Percentiles rank a stretch among this genome's conserved stretches.
Evolutionary conservation across 495 filamentous ascomycete species (phyloP).

Genomic region (Podospora bellae-mahoneyi): DNA sequence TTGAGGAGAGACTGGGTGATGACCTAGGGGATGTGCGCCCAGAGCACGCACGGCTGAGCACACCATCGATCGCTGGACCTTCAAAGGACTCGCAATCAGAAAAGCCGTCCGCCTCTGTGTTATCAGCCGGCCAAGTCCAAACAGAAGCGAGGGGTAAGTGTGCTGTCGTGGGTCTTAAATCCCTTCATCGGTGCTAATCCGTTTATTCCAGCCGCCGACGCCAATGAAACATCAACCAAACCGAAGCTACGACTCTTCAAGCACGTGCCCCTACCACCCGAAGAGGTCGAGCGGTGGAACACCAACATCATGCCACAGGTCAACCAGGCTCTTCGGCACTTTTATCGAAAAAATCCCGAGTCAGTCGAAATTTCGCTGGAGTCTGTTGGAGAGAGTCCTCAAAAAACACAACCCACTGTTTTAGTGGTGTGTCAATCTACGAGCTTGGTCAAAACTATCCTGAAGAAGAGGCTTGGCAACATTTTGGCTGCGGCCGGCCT

Average conservation of each 20-base stretch:
- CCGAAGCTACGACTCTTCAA: slow-evolving; percentile 50
- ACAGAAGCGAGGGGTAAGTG: slow-evolving; percentile 1
- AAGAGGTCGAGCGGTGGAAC: slow-evolving; percentile 68
- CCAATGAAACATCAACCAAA: slow-evolving; percentile 18
- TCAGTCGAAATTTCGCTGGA: slow-evolving; percentile 72
- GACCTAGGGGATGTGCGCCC: slow-evolving; percentile 33
- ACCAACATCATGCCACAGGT: slow-evolving; percentile 66
- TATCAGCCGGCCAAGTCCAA: slow-evolving; percentile 1
- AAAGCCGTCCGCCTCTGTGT: background rate
- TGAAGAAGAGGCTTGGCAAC: slow-evolving; percentile 63
- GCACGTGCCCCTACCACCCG: slow-evolving; percentile 52
- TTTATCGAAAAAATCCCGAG: slow-evolving; percentile 63
- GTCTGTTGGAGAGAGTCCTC: slow-evolving; percentile 65
- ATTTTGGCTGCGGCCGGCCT: slow-evolving; percentile 55
- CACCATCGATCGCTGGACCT: slow-evolving; percentile 10
- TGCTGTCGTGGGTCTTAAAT: background rate
- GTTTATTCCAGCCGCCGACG: background rate
- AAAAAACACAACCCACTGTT: slow-evolving; percentile 66
- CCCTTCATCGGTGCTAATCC: background rate
- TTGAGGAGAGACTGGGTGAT: slow-evolving; percentile 46
- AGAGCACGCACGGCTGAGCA: slow-evolving; percentile 10
- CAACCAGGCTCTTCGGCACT: slow-evolving; percentile 56
- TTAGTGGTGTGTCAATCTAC: slow-evolving; percentile 73
- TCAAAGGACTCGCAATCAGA: slow-evolving; percentile 21
- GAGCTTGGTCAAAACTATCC: slow-evolving; percentile 62